These are phyloP conservation scores for Akanthomyces uredinophilus DNA, from an alignment of 2,329 filamentous ascomycete species.

Conservation along the genomic window DNA sequence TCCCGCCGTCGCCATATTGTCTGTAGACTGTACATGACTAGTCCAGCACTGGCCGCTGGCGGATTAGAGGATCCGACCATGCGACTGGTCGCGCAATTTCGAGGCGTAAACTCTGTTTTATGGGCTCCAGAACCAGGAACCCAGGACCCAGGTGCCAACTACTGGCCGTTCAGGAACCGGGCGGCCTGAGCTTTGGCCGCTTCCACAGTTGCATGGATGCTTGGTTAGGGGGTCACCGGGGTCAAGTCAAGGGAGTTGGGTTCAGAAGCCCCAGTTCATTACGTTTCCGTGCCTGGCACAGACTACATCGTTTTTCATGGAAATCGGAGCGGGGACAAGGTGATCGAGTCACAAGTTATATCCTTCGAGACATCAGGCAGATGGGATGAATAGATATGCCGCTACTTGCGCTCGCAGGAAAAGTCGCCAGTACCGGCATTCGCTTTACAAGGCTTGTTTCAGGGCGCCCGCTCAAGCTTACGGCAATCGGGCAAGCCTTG, in stretches of 20 bases:
- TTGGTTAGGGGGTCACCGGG: too few species aligned
- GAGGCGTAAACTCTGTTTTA: constrained; percentile 11
- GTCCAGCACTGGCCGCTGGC: too few species aligned
- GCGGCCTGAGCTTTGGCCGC: not conserved
- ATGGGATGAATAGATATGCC: not conserved
- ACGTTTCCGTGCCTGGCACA: not conserved
- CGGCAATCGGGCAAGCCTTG: not conserved
- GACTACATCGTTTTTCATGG: not conserved
- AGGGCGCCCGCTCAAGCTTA: not conserved
- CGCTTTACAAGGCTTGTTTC: not conserved
- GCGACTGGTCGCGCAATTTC: not conserved
- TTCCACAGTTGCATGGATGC: too few species aligned
- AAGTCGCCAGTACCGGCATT: not conserved
- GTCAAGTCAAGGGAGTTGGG: too few species aligned
- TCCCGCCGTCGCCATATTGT: too few species aligned
- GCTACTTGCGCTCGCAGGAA: not conserved
- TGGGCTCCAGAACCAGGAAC: not conserved
- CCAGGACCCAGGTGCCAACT: not conserved
- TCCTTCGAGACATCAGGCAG: not conserved
- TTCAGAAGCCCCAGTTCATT: not conserved
- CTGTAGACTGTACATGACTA: too few species aligned
- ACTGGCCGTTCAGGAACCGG: not conserved
- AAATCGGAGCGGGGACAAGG: not conserved
- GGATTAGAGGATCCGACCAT: not conserved
- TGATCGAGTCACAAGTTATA: not conserved